Percentiles rank a stretch among this genome's conserved stretches.
Evolutionary conservation across 2,329 filamentous ascomycete genomes (phyloP).

Genomic region (Talaromyces sp.): DNA sequence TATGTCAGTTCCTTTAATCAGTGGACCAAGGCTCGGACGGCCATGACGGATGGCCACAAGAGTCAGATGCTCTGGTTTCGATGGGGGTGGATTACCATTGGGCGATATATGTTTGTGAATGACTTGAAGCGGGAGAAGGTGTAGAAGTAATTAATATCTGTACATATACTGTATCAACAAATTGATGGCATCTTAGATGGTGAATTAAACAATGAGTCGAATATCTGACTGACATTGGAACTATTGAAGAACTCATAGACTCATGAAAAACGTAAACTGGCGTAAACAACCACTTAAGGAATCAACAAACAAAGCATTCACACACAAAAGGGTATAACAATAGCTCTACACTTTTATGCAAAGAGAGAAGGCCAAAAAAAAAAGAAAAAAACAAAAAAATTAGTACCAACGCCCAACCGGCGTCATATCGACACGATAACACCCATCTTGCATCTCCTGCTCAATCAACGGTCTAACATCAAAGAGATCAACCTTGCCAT

Average conservation of each 20-base stretch:
- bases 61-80: constrained; percentile 99
- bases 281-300: too few relatives aligned
- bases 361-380: background rate
- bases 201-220: background rate
- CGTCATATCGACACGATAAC: background rate
- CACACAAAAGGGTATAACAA: background rate
- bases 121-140: constrained; percentile 63
- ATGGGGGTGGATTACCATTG: constrained; percentile 87
- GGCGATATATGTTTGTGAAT: constrained; percentile 93
- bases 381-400: too few relatives aligned
- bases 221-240: background rate
- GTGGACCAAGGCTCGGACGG: constrained; percentile 65
- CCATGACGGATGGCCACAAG: constrained; percentile 84
- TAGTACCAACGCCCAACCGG: background rate
- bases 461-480: background rate
- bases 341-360: background rate
- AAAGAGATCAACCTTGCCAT: background rate
- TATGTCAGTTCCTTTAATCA: constrained; percentile 63
- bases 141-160: constrained; percentile 10
- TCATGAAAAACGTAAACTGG: background rate
- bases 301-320: too few relatives aligned
- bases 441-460: background rate
- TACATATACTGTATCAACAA: background rate
- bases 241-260: background rate
- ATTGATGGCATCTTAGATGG: background rate